Conservation (phyloP, 768 basidiomycete genomes). For the Chalciporus sphaerocephalus region DNA sequence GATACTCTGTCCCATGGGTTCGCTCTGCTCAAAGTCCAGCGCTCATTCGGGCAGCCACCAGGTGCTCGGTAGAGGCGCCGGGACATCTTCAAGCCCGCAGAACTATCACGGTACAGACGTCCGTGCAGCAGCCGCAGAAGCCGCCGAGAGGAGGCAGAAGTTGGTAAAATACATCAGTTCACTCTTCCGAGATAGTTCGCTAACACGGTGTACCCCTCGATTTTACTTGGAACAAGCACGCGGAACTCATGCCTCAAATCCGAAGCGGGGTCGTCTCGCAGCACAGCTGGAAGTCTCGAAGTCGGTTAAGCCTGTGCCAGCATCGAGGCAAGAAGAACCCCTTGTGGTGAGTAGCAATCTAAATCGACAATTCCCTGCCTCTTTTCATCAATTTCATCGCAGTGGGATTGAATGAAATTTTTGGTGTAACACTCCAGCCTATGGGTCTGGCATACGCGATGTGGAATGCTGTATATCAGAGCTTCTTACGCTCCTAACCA, state of each 20-base stretch:
- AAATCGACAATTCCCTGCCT: slow-evolving; percentile 14
- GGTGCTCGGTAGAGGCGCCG: slow-evolving; percentile 40
- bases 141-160: slow-evolving; percentile 57
- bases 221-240: slow-evolving; percentile 39
- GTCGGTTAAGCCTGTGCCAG: slow-evolving; percentile 33
- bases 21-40: slow-evolving; percentile 51
- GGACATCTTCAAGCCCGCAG: slow-evolving; percentile 20
- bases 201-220: slow-evolving; percentile 5
- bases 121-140: slow-evolving; percentile 56
- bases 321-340: slow-evolving; percentile 36
- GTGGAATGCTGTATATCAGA: slow-evolving; percentile 20
- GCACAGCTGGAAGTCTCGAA: slow-evolving; percentile 40
- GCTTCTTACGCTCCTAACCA: slow-evolving; percentile 24
- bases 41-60: slow-evolving; percentile 44
- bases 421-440: slow-evolving; percentile 17
- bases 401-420: slow-evolving; percentile 42
- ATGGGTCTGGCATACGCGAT: slow-evolving; percentile 25
- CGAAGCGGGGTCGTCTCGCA: slow-evolving; percentile 43
- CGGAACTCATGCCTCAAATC: slow-evolving; percentile 42
- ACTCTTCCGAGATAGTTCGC: slow-evolving; percentile 24
- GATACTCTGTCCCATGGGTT: slow-evolving; percentile 41
- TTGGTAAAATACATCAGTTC: slow-evolving; percentile 39
- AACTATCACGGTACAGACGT: slow-evolving; percentile 36
- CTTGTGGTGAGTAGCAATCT: slow-evolving; percentile 41
- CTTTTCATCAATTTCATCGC: slow-evolving; percentile 28